Evolutionary conservation across 2,329 filamentous ascomycete genomes (phyloP).

Genomic region (Nannizziopsis arthrosporioides): DNA sequence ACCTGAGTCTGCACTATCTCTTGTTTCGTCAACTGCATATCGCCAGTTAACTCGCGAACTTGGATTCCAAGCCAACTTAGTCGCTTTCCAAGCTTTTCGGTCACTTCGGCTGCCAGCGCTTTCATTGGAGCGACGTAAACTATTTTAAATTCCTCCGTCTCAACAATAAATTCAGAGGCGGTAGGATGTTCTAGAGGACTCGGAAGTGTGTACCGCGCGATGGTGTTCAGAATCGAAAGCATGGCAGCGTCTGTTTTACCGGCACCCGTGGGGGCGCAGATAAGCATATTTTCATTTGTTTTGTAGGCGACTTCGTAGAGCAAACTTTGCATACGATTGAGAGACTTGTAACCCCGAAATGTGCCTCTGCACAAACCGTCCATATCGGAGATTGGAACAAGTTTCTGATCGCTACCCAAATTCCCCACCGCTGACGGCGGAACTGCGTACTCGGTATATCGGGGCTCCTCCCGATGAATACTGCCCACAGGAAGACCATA

Average conservation of each 20-base stretch:
- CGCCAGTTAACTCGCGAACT: constrained; percentile 87
- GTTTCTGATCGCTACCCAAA: constrained; percentile 58
- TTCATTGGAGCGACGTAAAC: constrained; percentile 99
- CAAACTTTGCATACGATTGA: constrained; percentile 97
- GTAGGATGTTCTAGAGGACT: constrained; percentile 63
- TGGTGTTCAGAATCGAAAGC: constrained; percentile 84
- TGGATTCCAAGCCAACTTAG: constrained; percentile 88
- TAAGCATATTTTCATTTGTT: constrained; percentile 96
- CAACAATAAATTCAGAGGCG: constrained; percentile 69
- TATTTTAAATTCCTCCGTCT: constrained; percentile 85
- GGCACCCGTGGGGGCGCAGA: constrained; percentile 93
- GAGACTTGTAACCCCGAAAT: constrained; percentile 81
- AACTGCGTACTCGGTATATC: constrained; percentile 81
- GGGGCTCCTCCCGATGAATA: constrained; percentile 56
- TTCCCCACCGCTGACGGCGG: constrained; percentile 71
- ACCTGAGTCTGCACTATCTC: constrained; percentile 96
- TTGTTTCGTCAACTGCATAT: constrained; percentile 96
- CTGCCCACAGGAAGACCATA: constrained; percentile 72
- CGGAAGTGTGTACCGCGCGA: constrained; percentile 73
- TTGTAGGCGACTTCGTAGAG: constrained; percentile 92
- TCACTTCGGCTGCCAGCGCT: constrained; percentile 89
- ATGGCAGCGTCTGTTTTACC: constrained; percentile 98
- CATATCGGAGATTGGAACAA: constrained; percentile 68
- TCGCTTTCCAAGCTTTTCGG: constrained; percentile 81
- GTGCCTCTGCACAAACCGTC: constrained; percentile 84